Percentiles rank a stretch among this genome's conserved stretches.
Conservation (phyloP, 768 basidiomycete species). For the Boletus subparvulus region DNA sequence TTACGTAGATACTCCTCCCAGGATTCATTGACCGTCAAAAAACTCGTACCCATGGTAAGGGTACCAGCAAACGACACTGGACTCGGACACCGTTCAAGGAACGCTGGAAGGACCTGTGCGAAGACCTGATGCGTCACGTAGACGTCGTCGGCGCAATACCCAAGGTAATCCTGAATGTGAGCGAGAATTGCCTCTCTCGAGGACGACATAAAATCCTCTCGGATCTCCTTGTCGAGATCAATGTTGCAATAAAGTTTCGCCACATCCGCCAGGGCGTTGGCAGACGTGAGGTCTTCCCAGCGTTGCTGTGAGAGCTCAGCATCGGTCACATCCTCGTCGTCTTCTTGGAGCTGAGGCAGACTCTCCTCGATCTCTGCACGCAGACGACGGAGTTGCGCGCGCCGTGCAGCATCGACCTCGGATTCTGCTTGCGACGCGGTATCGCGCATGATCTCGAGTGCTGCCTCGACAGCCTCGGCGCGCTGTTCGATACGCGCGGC, state of each 20-base stretch:
- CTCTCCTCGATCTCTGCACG: conserved; percentile 41
- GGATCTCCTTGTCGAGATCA: conserved; percentile 70
- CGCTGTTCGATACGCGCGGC: conserved; percentile 51
- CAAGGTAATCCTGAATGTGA: conserved; percentile 69
- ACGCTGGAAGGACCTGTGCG: conserved; percentile 72
- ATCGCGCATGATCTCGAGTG: conserved; percentile 52
- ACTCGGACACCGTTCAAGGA: conserved; percentile 80
- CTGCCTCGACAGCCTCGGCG: conserved; percentile 62
- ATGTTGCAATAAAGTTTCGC: conserved; percentile 87
- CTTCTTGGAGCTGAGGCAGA: conserved; percentile 36
- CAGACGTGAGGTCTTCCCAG: conserved; percentile 93
- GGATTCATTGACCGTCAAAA: conserved; percentile 84
- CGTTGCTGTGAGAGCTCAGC: conserved; percentile 50
- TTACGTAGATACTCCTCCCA: conserved; percentile 83
- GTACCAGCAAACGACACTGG: conserved; percentile 93
- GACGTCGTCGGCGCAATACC: conserved; percentile 87
- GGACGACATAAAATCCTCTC: conserved; percentile 73
- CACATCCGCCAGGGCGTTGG: conserved; percentile 90
- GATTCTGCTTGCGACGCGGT: conserved; percentile 34
- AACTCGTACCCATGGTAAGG: conserved; percentile 87
- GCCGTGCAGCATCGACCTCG: conserved; percentile 41
- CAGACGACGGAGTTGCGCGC: conserved; percentile 40
- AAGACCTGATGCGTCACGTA: conserved; percentile 82
- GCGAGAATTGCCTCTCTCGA: conserved; percentile 64
- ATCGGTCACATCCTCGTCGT: conserved; percentile 40